Conservation (phyloP, 2,329 filamentous ascomycete genomes). For the Penicillium sp. region DNA sequence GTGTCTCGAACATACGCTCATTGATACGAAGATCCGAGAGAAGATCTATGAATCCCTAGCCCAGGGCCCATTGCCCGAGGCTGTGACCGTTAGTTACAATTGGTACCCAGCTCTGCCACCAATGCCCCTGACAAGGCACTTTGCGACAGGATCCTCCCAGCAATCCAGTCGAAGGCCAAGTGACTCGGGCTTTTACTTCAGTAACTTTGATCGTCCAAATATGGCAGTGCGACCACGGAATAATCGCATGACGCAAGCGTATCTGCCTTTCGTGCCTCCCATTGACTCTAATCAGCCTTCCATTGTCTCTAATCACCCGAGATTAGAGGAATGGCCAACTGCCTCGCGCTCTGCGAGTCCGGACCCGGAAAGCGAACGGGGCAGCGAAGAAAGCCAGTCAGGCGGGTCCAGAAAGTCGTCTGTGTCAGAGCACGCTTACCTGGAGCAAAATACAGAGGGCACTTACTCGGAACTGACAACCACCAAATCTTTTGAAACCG, state of each 20-base stretch:
- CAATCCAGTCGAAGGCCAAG: not conserved
- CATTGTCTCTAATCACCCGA: not conserved
- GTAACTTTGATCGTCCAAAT: not conserved
- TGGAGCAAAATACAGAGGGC: not conserved
- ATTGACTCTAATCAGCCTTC: too few species aligned
- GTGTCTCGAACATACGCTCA: conserved; percentile 1
- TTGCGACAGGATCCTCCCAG: not conserved
- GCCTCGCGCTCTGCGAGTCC: not conserved
- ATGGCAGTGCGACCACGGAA: not conserved
- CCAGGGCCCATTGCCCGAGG: not conserved
- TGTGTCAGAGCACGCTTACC: not conserved
- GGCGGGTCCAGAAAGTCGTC: not conserved
- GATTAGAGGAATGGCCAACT: not conserved
- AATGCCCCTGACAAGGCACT: not conserved
- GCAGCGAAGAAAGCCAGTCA: not conserved
- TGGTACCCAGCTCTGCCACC: conserved; percentile 5
- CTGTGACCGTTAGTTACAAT: not conserved
- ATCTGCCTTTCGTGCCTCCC: not conserved
- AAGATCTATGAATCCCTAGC: not conserved
- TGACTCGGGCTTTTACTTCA: not conserved
- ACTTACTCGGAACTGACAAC: not conserved
- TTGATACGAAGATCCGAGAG: not conserved
- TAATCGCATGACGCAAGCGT: not conserved
- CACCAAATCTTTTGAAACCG: not conserved
- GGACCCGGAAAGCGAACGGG: not conserved